These are phyloP conservation scores for Leishmania major DNA, from an alignment of 208 protist genomes.

Conservation along the genomic window DNA sequence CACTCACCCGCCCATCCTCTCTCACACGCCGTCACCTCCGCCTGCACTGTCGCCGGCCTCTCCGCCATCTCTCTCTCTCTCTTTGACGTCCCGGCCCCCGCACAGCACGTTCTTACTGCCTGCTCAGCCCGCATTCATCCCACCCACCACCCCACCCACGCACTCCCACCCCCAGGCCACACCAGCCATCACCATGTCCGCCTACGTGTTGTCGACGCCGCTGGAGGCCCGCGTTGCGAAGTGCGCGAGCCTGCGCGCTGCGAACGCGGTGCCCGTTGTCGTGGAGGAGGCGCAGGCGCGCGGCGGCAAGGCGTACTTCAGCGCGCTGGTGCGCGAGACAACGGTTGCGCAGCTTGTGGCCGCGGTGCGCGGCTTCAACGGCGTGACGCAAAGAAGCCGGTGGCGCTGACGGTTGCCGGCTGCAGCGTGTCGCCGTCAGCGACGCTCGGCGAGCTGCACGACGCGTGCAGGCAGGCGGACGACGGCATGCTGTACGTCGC, in stretches of 20 bases:
- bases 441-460: constrained; percentile 37
- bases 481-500: constrained; percentile 45
- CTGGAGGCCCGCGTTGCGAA: constrained; percentile 25
- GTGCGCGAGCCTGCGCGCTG: constrained; percentile 15
- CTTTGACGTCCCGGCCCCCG: no score
- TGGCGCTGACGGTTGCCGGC: constrained; percentile 30
- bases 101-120: background rate
- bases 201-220: constrained; percentile 21
- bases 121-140: background rate
- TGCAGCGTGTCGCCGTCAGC: constrained; percentile 26
- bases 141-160: no score
- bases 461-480: constrained; percentile 31
- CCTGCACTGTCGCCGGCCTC: no score
- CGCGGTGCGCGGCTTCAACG: constrained; percentile 25
- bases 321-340: constrained; percentile 26
- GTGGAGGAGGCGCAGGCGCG: constrained; percentile 21
- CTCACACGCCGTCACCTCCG: no score
- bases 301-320: constrained; percentile 38
- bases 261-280: constrained; percentile 18
- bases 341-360: constrained; percentile 31
- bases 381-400: constrained; percentile 22
- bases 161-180: background rate
- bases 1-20: no score
- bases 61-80: no score
- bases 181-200: constrained; percentile 15